A percentile compares a stretch with the other conserved stretches of the same genome.
These are phyloP conservation scores for Alternaria panax DNA, from an alignment of 2,329 filamentous ascomycete genomes.

Conservation along the genomic window DNA sequence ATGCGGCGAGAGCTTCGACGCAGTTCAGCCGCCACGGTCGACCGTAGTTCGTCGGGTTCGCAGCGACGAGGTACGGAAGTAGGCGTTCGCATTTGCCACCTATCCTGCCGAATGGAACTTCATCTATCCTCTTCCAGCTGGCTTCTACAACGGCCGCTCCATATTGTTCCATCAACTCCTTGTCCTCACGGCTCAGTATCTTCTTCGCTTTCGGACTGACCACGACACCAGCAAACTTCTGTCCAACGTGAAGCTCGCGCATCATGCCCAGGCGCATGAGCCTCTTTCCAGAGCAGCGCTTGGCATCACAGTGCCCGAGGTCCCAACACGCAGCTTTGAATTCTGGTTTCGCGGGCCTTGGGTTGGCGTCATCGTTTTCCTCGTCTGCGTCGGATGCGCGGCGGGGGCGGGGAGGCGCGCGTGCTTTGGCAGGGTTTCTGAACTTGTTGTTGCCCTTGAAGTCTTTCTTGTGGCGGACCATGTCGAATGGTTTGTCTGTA, in stretches of 20 bases:
- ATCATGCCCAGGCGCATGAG: conserved; percentile 92
- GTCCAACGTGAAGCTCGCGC: conserved; percentile 89
- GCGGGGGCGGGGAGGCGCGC: conserved; percentile 58
- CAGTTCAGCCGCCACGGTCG: conserved; percentile 95
- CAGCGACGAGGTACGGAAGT: conserved; percentile 92
- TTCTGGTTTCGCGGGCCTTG: conserved; percentile 55
- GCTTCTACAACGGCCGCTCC: conserved; percentile 97
- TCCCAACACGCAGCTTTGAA: conserved; percentile 99
- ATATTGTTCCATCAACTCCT: conserved; percentile 80
- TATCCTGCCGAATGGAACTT: conserved; percentile 89
- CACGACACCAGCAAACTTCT: conserved; percentile 90
- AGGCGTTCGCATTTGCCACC: conserved; percentile 88
- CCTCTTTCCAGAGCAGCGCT: conserved; percentile 93
- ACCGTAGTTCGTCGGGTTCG: conserved; percentile 97
- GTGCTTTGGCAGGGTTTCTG: conserved; percentile 63
- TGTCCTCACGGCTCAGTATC: conserved; percentile 83
- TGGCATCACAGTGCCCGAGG: conserved; percentile 95
- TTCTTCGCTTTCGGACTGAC: conserved; percentile 94
- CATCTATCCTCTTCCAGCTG: conserved; percentile 90
- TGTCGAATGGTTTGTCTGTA: conserved; percentile 47
- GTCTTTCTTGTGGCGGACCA: conserved; percentile 98
- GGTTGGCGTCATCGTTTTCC: conserved; percentile 32
- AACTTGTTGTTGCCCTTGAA: conserved; percentile 76
- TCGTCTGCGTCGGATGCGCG: conserved; percentile 33
- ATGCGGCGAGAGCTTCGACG: conserved; percentile 90